Evolutionary conservation across 257 asterid genomes (phyloP), one percentile per base, ranked within the genome.

Genomic region (Anisodus acutangulus): DNA sequence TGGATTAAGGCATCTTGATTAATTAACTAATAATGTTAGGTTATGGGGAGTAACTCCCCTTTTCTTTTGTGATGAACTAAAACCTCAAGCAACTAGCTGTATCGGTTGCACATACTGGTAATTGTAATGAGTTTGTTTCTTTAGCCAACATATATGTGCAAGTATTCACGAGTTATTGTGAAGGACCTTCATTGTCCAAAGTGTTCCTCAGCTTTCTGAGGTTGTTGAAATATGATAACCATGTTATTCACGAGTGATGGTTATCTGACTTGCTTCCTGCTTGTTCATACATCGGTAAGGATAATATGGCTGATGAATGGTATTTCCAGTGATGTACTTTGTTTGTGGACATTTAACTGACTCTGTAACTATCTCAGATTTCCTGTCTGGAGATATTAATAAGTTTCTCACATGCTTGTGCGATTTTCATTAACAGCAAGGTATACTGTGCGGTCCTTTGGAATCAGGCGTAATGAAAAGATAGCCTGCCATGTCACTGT

Each of bases 401-500:
- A 51, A 31, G 10, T 51, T 53, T 26, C 4, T 22, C 2, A 76
- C 26, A 8, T 51, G 4, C 22, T 76, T 49, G 63, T 3, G 2
- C 26, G 22, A 47, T 26, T 76, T 63, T 26, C 12, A 51, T 84
- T 74, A 10, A 74, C 91, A 93, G 97, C 97, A 22, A 88, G 97
- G 83, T 93, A 93, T 89, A 93, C 97, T 37, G 97, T 93, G 78
- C 86, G 95, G 83, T 93, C 97, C 43, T 93, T 93, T 41, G 95
- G 97, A 0, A 93, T 93, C 88, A 88, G 97, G 84, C 95, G 97
- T 87, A 93, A 93, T 45, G 97, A 93, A 74, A 93, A 93, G 87
- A 93, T 93, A 85, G 97, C 97, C 2, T 93, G 97, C 90, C 87
- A 91, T 63, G 97, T 91, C 49, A 91, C 95, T 0, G 94, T 93